Evolutionary conservation across 345 rosid species (phyloP).

Genomic region (Physaria fendleri): DNA sequence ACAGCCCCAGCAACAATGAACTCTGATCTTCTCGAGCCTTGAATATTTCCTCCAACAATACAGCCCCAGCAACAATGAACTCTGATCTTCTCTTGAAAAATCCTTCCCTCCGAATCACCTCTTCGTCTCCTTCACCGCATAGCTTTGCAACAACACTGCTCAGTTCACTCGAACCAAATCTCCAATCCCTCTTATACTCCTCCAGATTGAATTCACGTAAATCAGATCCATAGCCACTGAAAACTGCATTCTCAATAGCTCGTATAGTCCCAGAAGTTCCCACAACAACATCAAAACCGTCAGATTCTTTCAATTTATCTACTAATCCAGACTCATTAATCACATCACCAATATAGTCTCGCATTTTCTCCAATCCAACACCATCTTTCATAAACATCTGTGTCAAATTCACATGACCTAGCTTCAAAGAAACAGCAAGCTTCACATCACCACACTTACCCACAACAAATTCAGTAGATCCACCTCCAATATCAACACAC

Average conservation of each 20-base stretch:
- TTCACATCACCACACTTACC: slow-evolving; percentile 47
- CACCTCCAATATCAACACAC: slow-evolving; percentile 65
- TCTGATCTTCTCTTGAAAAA: slow-evolving; percentile 58
- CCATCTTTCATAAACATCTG: slow-evolving; percentile 34
- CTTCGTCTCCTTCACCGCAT: slow-evolving; percentile 42
- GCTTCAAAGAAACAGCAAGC: slow-evolving; percentile 41
- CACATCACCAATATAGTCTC: slow-evolving; percentile 35
- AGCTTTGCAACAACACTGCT: slow-evolving; percentile 41
- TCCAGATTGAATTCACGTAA: slow-evolving; percentile 20
- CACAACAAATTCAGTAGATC: slow-evolving; percentile 62
- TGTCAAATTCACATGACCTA: slow-evolving; percentile 62
- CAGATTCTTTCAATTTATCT: slow-evolving; percentile 37
- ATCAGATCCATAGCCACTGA: slow-evolving; percentile 36
- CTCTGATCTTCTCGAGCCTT: slow-evolving; percentile 48
- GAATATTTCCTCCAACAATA: slow-evolving; percentile 62
- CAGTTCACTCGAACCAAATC: slow-evolving; percentile 41
- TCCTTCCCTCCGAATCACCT: slow-evolving; percentile 39
- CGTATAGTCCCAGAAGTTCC: slow-evolving; percentile 67
- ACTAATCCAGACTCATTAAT: slow-evolving; percentile 41
- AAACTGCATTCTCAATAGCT: slow-evolving; percentile 57
- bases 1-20: too few relatives aligned
- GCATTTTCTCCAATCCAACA: slow-evolving; percentile 28
- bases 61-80: slow-evolving; percentile 62
- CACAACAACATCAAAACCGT: slow-evolving; percentile 50
- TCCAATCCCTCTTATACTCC: slow-evolving; percentile 52